Evolutionary conservation across 2,329 filamentous ascomycete species (phyloP), one percentile per base, ranked within the genome.

Genomic region (Fusarium virguliforme): DNA sequence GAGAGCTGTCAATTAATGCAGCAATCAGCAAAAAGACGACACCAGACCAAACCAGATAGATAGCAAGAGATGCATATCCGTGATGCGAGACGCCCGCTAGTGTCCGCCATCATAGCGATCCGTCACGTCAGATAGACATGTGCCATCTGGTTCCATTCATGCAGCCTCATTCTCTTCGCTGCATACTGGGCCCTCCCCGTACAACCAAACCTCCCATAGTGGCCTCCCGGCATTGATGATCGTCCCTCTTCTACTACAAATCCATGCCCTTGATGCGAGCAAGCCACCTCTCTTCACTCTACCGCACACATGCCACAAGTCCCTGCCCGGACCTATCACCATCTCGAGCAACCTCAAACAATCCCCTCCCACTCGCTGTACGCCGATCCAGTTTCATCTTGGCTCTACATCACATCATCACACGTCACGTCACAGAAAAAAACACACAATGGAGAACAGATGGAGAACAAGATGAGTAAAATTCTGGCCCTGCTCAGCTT

Each of bases 401-500:
- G 26, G 22, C n/a, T 28, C 38, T 38, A 43, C 63, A 54, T 61
- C 46, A 54, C 46, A 55, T 43, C 58, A 61, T 28, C 38, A 24
- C 41, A 35, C 28, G 30, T 54, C 30, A 38, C 56, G 41, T 30
- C 59, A 46, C 59, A 43, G 4, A 4, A 34, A 15, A 56, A 38
- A 43, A 13, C 35, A 28, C 22, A 60, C 13, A 34, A 28, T 61
- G 62, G 60, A 62, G 50, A 73, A 65, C 53, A 22, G 26, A 28
- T 61, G 62, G 60, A 62, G 50, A 73, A 65, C 53, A 72, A 72
- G 70, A 72, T 65, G 53, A 65, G 70, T 67, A 72, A 43, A 48
- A 72, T 72, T 72, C 64, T 35, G 63, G 66, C 50, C 67, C 63
- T 61, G 54, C 60, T 18, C 70, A 71, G 70, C 70, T 72, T 72